These are phyloP conservation scores for Silene conica DNA, from an alignment of 148 eudicot genomes.

Conservation along the genomic window DNA sequence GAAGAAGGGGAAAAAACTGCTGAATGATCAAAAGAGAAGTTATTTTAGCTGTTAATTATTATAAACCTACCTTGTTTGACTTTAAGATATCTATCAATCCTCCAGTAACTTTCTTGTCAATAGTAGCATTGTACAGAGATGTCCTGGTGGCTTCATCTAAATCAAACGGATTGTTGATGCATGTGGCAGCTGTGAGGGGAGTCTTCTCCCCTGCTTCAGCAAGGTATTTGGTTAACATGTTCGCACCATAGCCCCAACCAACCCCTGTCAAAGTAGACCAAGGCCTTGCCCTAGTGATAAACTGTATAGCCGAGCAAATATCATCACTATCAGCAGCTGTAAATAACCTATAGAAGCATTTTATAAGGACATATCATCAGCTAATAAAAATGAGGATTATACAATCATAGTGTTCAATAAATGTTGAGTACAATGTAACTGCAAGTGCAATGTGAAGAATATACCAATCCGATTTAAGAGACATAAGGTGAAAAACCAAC, in stretches of 20 bases:
- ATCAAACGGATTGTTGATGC: slow-evolving; percentile 95
- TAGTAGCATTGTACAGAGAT: slow-evolving; percentile 29
- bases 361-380: slow-evolving; percentile 32
- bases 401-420: not conserved
- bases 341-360: slow-evolving; percentile 70
- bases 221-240: slow-evolving; percentile 91
- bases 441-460: not conserved
- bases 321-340: slow-evolving; percentile 99
- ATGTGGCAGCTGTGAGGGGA: slow-evolving; percentile 87
- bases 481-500: not conserved
- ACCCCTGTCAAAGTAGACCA: slow-evolving; percentile 85
- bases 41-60: not conserved
- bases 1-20: not conserved
- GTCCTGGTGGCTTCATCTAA: slow-evolving; percentile 71
- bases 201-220: slow-evolving; percentile 87
- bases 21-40: not conserved
- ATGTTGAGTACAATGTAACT: not conserved
- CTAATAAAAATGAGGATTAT: not conserved
- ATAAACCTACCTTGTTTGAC: slow-evolving; percentile 61
- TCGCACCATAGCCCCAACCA: slow-evolving; percentile 98
- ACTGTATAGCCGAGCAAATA: slow-evolving; percentile 74
- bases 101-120: slow-evolving; percentile 49
- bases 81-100: slow-evolving; percentile 68
- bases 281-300: slow-evolving; percentile 67
- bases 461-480: not conserved